Evolutionary conservation across 768 basidiomycete species (phyloP).

Genomic region (Mycena amicta): DNA sequence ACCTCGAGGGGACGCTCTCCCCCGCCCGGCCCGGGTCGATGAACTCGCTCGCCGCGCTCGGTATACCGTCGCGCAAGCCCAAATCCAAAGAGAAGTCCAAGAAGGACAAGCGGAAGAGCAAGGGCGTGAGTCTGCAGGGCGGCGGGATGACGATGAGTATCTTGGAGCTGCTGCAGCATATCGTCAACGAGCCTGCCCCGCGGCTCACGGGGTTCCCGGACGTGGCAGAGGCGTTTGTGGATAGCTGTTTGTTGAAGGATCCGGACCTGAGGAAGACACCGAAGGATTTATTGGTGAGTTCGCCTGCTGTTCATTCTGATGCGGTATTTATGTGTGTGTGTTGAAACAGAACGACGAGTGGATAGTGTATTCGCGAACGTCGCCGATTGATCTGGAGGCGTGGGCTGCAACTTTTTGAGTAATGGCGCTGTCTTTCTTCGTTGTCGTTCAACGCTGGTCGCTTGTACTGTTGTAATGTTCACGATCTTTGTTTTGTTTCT

Average conservation of each 20-base stretch:
- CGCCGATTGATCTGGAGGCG: constrained; percentile 15
- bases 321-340: background rate
- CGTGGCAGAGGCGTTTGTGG: constrained; percentile 83
- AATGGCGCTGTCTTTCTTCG: background rate
- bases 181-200: constrained; percentile 40
- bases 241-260: constrained; percentile 90
- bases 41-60: constrained; percentile 42
- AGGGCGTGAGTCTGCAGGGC: constrained; percentile 91
- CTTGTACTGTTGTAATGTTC: background rate
- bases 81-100: constrained; percentile 46
- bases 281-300: constrained; percentile 81
- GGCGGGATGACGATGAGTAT: constrained; percentile 54
- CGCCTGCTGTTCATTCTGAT: background rate
- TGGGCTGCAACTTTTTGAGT: constrained; percentile 21
- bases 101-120: constrained; percentile 85
- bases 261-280: constrained; percentile 82
- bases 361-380: constrained; percentile 14
- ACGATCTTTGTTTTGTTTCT: background rate
- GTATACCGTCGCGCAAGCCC: constrained; percentile 36
- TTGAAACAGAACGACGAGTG: constrained; percentile 21
- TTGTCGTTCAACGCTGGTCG: background rate
- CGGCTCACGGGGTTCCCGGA: constrained; percentile 68
- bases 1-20: constrained; percentile 80
- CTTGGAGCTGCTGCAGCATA: constrained; percentile 3
- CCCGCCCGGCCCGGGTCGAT: constrained; percentile 65